Evolutionary conservation across 306 rosid species (phyloP), one percentile per base, ranked within the genome.

Genomic region (Dryas octopetala): DNA sequence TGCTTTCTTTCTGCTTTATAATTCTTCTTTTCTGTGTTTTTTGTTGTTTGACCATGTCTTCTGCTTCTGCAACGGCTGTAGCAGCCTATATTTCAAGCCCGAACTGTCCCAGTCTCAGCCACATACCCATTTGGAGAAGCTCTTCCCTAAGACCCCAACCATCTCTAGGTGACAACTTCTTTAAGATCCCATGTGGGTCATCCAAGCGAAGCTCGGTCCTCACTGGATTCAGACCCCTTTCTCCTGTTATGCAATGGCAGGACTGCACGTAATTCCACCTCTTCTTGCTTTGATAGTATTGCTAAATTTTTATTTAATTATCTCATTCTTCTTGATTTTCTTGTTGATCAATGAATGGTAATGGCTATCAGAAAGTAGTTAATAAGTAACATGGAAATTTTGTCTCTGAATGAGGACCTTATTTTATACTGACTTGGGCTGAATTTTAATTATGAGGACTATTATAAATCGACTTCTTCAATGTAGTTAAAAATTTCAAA

Each of bases 191-290:
- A 58, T 63, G 46, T 44, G 15, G 80, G 19, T 73, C 82, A 26
- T 66, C 83, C 40, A 76, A 80, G 58, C 83, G 78, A 57, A 69
- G 80, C 77, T 73, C 95, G 5, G 57, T 73, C 53, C 62, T 32
- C 78, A 87, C 74, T 54, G 84, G 72, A 66, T 65, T 74, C 77
- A 88, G 85, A 68, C 75, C 80, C 64, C 14, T 81, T 74, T 80
- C 90, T 62, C 89, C 97, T 47, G 91, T 91, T 81, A 95, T 95
- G 98, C 78, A 90, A 83, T 95, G 98, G 98, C 97, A 92, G 88
- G 93, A 95, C 85, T 91, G 92, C 96, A 87, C 91, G 98, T 91
- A 87, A 75, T 54, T 43, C 66, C 50, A 40, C 60, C 43, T 15
- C 45, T 1, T 57, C 65, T 48, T 57, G 16, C 16, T 82, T 50